Conservation (phyloP, 805 yeast genomes). For the Candida anglica region DNA sequence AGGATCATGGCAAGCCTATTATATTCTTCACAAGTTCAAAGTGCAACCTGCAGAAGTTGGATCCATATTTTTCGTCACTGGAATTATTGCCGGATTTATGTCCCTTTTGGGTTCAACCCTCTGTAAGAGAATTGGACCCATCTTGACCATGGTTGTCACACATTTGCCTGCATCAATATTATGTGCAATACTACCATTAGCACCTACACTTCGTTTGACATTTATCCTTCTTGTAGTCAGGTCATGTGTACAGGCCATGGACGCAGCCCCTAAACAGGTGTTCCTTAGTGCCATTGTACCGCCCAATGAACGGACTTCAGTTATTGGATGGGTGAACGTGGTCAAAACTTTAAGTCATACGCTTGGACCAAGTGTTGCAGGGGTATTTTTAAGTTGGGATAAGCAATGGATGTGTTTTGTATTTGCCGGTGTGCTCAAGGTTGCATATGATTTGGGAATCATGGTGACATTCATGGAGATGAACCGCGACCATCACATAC, state of each 20-base stretch:
- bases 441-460: constrained; percentile 38
- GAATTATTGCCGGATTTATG: constrained; percentile 34
- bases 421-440: constrained; percentile 37
- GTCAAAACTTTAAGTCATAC: constrained; percentile 39
- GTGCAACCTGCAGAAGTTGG: constrained; percentile 34
- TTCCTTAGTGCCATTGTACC: constrained; percentile 40
- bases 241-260: constrained; percentile 43
- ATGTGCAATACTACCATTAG: constrained; percentile 35
- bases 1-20: constrained; percentile 44
- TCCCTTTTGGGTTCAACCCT: constrained; percentile 40
- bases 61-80: constrained; percentile 34
- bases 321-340: constrained; percentile 42
- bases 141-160: constrained; percentile 41
- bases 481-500: constrained; percentile 19
- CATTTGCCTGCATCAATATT: constrained; percentile 42
- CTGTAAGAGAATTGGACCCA: constrained; percentile 41
- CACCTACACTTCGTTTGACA: constrained; percentile 26
- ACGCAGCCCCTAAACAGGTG: constrained; percentile 45
- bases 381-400: constrained; percentile 30
- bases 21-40: constrained; percentile 33
- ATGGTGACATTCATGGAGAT: constrained; percentile 21
- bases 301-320: constrained; percentile 38
- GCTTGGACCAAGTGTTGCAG: constrained; percentile 41
- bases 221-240: constrained; percentile 28
- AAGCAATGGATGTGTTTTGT: constrained; percentile 41